phyloP scores from a whole-genome alignment of 176 grass and related monocot genomes.

The Zizania latifolia region DNA sequence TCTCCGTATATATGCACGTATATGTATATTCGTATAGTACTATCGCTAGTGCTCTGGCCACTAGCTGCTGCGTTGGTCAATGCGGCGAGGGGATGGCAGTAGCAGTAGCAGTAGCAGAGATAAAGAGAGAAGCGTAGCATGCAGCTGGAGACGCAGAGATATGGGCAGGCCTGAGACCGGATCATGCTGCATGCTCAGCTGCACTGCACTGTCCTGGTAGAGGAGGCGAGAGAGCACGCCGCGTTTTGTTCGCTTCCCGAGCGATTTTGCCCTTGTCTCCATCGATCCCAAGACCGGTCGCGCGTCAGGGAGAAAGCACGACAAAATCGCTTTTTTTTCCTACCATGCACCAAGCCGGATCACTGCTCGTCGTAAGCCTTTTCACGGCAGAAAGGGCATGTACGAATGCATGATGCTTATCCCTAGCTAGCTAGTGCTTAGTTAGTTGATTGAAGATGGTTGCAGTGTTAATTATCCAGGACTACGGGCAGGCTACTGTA shows the following conservation, averaged over 20 bases:
- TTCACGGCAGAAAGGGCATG: too few relatives aligned
- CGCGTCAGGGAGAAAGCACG: not conserved
- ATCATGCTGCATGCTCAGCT: not conserved
- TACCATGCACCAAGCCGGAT: too few relatives aligned
- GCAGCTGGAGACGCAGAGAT: slow-evolving; percentile 23
- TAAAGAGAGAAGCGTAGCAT: slow-evolving; percentile 17
- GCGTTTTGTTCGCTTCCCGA: slow-evolving; percentile 6
- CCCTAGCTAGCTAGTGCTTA: too few relatives aligned
- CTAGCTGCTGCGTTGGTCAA: slow-evolving; percentile 3
- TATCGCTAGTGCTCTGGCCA: not conserved
- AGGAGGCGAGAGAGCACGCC: not conserved
- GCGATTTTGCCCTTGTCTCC: not conserved
- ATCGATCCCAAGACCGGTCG: slow-evolving; percentile 10
- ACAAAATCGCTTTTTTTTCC: too few relatives aligned
- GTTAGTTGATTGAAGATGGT: too few relatives aligned
- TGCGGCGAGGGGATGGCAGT: not conserved
- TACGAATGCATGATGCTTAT: too few relatives aligned
- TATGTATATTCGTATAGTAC: not conserved
- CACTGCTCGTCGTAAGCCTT: too few relatives aligned
- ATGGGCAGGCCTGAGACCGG: slow-evolving; percentile 21
- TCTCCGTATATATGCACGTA: too few relatives aligned
- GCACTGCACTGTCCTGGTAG: not conserved
- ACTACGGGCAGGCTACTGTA: too few relatives aligned
- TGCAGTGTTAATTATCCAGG: too few relatives aligned
- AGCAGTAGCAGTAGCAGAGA: not conserved